Base-by-base conservation (phyloP, 176 grass and related monocot genomes). In the Musa itinerans region DNA sequence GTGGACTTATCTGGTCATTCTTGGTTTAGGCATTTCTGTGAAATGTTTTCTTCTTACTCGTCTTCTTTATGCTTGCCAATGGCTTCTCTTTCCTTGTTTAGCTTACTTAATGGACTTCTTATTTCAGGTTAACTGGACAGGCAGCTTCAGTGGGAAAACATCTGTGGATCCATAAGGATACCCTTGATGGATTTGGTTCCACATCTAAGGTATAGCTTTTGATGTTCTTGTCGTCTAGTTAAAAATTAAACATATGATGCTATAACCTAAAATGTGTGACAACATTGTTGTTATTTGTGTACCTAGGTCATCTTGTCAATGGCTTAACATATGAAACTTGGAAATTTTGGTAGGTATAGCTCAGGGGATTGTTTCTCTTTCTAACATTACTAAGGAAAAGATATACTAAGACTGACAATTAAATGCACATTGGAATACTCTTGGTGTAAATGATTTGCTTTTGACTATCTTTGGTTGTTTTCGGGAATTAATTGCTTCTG, bases 61-160 rank as follows among this genome's bases (percentile, higher is more conserved):
- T 5, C 76, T 43, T 21, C 7, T 43, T 43, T 43, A 43, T 43
- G 34, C 34, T 43, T 20, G 20, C 16, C n/a, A 24, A 8, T 15
- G 1, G 23, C n/a, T 72, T 56, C 24, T 79, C 11, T 79, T 51
- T 71, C 3, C 71, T 74, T 19, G 24, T 24, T 57, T 59, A 74
- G 83, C 56, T 76, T 83, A 66, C 63, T 76, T 29, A 73, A 56
- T 75, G 12, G 15, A 69, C 53, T 72, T 52, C 11, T 81, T 49
- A 76, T 77, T 78, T 50, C 83, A 93, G 90, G 82, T 87, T 83
- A 69, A 53, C 87, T 57, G 90, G 90, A 58, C 82, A 83, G 66
- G 90, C 82, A 73, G 90, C 90, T 5, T 89, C 86, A 76, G 81
- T 77, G 48, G 90, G 90, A 83, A 85, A 81, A 78, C 79, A 89